phyloP scores from a whole-genome alignment of 2,329 filamentous ascomycete genomes.

The Elsinoe australis region DNA sequence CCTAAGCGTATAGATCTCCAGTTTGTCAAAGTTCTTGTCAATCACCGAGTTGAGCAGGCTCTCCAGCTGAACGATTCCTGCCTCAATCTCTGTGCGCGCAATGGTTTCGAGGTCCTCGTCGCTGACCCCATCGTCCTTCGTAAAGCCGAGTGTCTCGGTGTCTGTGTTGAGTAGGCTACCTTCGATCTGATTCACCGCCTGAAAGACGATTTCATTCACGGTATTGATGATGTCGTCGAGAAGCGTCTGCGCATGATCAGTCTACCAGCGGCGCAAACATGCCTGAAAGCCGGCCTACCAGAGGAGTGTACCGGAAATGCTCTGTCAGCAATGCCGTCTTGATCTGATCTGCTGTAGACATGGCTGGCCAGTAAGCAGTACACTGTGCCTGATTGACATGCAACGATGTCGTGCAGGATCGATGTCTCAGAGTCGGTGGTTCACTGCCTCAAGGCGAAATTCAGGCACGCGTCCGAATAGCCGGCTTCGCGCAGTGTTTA shows the following conservation, averaged over 20 bases:
- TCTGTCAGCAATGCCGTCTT: slow-evolving; percentile 70
- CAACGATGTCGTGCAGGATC: not conserved
- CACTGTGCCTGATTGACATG: slow-evolving; percentile 7
- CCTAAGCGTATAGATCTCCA: slow-evolving; percentile 72
- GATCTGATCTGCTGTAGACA: slow-evolving; percentile 40
- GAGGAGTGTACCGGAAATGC: slow-evolving; percentile 88
- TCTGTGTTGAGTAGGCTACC: slow-evolving; percentile 67
- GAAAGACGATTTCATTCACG: slow-evolving; percentile 87
- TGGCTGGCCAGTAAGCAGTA: slow-evolving; percentile 21
- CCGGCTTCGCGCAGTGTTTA: slow-evolving; percentile 1
- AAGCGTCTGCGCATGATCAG: slow-evolving; percentile 54
- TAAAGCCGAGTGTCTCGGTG: slow-evolving; percentile 75
- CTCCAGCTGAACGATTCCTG: slow-evolving; percentile 53
- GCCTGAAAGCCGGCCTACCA: slow-evolving; percentile 51
- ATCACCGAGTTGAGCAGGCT: slow-evolving; percentile 44
- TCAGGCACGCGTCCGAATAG: slow-evolving; percentile 12
- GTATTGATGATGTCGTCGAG: slow-evolving; percentile 98
- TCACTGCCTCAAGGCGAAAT: slow-evolving; percentile 4
- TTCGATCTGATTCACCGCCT: slow-evolving; percentile 81
- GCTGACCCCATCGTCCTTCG: slow-evolving; percentile 38
- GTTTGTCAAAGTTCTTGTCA: slow-evolving; percentile 45
- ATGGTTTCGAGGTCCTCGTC: slow-evolving; percentile 37
- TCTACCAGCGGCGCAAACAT: not conserved
- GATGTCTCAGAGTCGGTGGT: slow-evolving; percentile 4
- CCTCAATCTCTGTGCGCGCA: slow-evolving; percentile 67